Base-by-base conservation (phyloP, 805 yeast species). In the Saccharomycopsis schoenii region DNA sequence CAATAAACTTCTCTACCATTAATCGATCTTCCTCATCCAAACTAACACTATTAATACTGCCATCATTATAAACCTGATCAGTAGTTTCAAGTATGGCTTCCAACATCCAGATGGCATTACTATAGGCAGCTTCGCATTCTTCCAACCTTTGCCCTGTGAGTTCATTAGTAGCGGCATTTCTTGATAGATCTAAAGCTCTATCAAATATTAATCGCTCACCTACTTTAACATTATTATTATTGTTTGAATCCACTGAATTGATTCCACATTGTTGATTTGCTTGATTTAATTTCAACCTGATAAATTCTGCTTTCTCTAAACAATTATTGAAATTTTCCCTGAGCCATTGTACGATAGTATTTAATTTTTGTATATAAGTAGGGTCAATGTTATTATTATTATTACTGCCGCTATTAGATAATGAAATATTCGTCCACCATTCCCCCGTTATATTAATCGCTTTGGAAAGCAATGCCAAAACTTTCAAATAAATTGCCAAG, bases 81-180 rank as follows among this genome's bases (percentile, higher is more conserved):
- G 73, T 76, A 41, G 74, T 72, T 62, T 87, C 93, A 59, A 91
- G 72, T 34, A 93, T 75, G 0, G 97, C 90, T 69, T 90, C 96
- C 68, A 93, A 76, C 97, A 93, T 90, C 97, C 97, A 93, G 58
- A 93, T 82, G 0, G 97, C 85, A 0, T 97, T 89, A 3, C 96
- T 89, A 71, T 93, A 93, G 9, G 93, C 88, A 62, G 88, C 73
- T 72, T 92, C 97, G 73, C 97, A 92, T 6, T 87, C 88, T 19
- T 77, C 75, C 58, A 88, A 71, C 68, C 86, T 91, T 60, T 83
- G 86, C 55, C 88, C 88, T 50, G 80, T 82, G 67, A 91, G 77
- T 73, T 93, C 99, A 70, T 86, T 84, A 60, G 88, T 86, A 0
- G 98, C 98, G 0, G 98, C 97, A 57, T 83, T 84, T 67, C 96